A percentile compares a stretch with the other conserved stretches of the same genome.
Conservation (phyloP, 2,329 filamentous ascomycete species). For the Parastagonospora avenae region DNA sequence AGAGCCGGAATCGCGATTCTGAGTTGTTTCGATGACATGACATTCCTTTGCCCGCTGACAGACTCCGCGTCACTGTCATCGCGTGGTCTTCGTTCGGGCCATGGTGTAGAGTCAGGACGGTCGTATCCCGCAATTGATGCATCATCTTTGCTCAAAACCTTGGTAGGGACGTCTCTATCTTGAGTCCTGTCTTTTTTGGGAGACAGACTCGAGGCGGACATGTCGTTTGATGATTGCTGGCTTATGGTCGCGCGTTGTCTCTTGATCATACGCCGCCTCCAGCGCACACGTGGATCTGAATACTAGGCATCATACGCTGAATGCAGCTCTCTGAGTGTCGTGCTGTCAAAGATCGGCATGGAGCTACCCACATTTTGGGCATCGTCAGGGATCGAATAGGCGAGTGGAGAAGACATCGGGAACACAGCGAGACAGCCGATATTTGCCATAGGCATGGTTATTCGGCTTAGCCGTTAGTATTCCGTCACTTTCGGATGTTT, state of each 20-base stretch:
- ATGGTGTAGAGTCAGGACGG: neutral
- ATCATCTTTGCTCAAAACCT: neutral
- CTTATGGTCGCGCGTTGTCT: neutral
- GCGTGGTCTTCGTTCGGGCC: neutral
- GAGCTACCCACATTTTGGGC: neutral
- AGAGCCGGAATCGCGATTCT: conserved; percentile 60
- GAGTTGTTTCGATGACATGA: conserved; percentile 58
- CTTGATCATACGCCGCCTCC: neutral
- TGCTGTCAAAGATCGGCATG: neutral
- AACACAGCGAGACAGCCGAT: neutral
- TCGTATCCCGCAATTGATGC: neutral
- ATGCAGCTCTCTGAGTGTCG: neutral
- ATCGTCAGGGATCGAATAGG: neutral
- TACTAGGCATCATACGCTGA: neutral
- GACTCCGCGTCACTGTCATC: conserved; percentile 17
- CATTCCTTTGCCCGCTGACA: conserved; percentile 56
- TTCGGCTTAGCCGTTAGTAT: conserved; percentile 4
- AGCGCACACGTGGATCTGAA: neutral
- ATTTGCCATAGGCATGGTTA: neutral
- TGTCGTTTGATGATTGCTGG: neutral
- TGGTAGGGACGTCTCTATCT: neutral
- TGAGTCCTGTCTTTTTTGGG: neutral
- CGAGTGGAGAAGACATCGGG: neutral
- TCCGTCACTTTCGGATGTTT: conserved; percentile 1
- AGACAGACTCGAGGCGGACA: neutral